Percentiles rank a stretch among this genome's conserved stretches.
Conservation (phyloP, 495 filamentous ascomycete genomes). For the Tuber magnatum region DNA sequence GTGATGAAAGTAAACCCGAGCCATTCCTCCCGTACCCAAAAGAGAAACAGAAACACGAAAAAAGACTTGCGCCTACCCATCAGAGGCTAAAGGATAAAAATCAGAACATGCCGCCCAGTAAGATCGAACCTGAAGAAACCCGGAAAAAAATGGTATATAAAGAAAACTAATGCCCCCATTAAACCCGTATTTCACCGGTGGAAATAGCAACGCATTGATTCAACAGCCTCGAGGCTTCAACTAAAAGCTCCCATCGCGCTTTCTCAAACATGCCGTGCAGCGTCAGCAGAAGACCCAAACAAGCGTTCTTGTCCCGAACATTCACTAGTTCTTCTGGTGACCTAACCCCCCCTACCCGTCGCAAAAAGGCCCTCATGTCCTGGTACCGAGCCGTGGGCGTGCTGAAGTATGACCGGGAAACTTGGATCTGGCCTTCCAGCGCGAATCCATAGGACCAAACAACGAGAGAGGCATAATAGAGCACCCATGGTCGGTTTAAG, state of each 20-base stretch:
- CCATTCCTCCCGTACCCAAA: conserved; percentile 16
- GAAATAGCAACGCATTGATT: conserved; percentile 68
- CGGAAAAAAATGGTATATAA: conserved; percentile 13
- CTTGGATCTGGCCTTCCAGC: conserved; percentile 66
- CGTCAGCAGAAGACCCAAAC: conserved; percentile 73
- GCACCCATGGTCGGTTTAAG: conserved; percentile 91
- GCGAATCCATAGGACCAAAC: conserved; percentile 96
- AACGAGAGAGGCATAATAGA: conserved; percentile 85
- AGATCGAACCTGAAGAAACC: conserved; percentile 11
- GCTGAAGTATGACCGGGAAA: conserved; percentile 48
- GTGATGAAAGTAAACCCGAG: conserved; percentile 9
- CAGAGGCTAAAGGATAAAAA: conserved; percentile 30
- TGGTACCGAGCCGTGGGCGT: conserved; percentile 59
- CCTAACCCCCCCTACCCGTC: conserved; percentile 63
- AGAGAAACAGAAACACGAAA: conserved; percentile 17
- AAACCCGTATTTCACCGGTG: conserved; percentile 28
- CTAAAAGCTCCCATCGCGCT: conserved; percentile 83
- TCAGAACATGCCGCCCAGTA: conserved; percentile 28
- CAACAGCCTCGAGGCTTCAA: conserved; percentile 74
- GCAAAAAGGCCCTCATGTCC: conserved; percentile 74
- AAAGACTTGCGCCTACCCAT: conserved; percentile 32
- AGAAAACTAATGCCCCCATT: conserved; percentile 6
- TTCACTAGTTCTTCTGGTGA: conserved; percentile 72
- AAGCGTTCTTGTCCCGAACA: conserved; percentile 71
- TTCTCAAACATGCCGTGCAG: conserved; percentile 71